Percentiles rank a stretch among this genome's conserved stretches.
Evolutionary conservation across 176 grass and related monocot species (phyloP).

Genomic region (Tillandsia fasciculata): DNA sequence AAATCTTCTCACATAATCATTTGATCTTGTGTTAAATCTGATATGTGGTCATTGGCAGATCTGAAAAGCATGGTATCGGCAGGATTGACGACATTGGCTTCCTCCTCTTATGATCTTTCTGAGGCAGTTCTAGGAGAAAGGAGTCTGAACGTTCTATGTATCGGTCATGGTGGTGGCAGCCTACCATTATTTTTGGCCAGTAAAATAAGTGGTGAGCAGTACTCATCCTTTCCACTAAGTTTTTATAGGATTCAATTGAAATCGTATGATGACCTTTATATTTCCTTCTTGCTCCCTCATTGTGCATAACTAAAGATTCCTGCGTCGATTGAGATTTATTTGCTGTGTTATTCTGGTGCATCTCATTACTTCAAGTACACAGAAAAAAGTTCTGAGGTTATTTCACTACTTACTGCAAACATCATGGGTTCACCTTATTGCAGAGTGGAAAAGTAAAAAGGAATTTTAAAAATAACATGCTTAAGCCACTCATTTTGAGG

Average conservation of each 20-base stretch:
- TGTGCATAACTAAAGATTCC: not conserved
- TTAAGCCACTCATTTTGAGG: too few relatives aligned
- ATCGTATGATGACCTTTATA: not conserved
- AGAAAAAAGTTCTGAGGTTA: not conserved
- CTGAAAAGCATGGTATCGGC: constrained; percentile 72
- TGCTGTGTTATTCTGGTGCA: not conserved
- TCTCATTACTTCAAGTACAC: not conserved
- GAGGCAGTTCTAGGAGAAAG: constrained; percentile 46
- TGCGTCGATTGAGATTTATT: not conserved
- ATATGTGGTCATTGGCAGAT: constrained; percentile 35
- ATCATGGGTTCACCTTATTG: not conserved
- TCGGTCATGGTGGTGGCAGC: constrained; percentile 81
- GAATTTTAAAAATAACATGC: too few relatives aligned
- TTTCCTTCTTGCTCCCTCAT: not conserved
- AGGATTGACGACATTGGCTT: constrained; percentile 50
- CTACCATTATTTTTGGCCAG: constrained; percentile 75
- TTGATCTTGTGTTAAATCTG: constrained; percentile 6
- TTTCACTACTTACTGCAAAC: not conserved
- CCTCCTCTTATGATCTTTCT: constrained; percentile 54
- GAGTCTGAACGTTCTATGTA: constrained; percentile 64
- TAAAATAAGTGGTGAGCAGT: constrained; percentile 66
- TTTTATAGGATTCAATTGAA: not conserved
- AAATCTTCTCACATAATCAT: too few relatives aligned
- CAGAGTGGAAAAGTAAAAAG: not conserved
- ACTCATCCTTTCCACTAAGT: not conserved